Conservation (phyloP, 352 stramenopile species). For the Phytophthora rubi region DNA sequence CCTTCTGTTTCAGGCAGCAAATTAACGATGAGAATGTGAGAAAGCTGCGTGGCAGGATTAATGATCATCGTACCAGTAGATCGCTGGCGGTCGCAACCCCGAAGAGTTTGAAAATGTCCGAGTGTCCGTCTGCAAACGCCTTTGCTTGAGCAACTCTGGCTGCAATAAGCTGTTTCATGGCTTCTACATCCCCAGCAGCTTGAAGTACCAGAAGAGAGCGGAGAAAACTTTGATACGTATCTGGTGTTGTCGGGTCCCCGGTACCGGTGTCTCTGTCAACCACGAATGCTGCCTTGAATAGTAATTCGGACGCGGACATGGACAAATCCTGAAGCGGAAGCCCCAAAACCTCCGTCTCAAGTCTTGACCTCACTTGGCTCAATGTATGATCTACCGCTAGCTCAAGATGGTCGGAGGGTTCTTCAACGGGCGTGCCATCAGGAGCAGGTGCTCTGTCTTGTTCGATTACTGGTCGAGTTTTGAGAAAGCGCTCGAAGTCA, state of each 20-base stretch:
- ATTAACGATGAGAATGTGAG: conserved; percentile 7
- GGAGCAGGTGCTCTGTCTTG: neutral
- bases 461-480: conserved; percentile 14
- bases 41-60: neutral
- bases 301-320: conserved; percentile 33
- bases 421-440: neutral
- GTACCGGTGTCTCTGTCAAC: conserved; percentile 14
- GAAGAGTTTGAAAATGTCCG: conserved; percentile 21
- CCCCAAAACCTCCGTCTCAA: conserved; percentile 56
- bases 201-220: conserved; percentile 33
- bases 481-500: conserved; percentile 51
- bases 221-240: conserved; percentile 38
- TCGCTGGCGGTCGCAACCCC: conserved; percentile 31
- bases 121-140: conserved; percentile 22
- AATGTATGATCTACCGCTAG: neutral
- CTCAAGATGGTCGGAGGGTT: neutral
- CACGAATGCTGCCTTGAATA: conserved; percentile 71
- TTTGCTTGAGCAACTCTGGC: conserved; percentile 34
- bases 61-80: conserved; percentile 32
- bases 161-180: conserved; percentile 37
- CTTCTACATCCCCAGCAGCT: conserved; percentile 19
- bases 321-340: conserved; percentile 40
- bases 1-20: conserved; percentile 17
- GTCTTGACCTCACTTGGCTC: conserved; percentile 23
- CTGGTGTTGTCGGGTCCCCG: neutral